phyloP scores from a whole-genome alignment of 495 filamentous ascomycete genomes.

The Penicillium ucsense region DNA sequence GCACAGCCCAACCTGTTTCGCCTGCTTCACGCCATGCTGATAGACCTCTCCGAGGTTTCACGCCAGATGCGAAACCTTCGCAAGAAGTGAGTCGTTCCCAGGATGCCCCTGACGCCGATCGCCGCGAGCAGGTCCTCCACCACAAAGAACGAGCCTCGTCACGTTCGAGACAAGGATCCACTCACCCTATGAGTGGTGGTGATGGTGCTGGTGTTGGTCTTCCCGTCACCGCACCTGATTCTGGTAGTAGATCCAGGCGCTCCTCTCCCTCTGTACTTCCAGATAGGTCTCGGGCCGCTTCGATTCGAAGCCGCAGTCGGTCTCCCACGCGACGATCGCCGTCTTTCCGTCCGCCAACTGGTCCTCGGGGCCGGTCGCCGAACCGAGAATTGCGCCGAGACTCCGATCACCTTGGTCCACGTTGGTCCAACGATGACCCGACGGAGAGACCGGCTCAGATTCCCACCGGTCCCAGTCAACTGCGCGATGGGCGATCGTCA shows the following conservation, averaged over 20 bases:
- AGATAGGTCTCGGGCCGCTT: conserved; percentile 10
- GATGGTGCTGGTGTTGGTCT: no score
- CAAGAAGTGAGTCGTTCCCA: conserved; percentile 1
- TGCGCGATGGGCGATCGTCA: conserved; percentile 5
- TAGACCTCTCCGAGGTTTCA: conserved; percentile 18
- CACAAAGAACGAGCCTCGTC: conserved; percentile 2
- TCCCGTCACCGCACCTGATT: conserved; percentile 6
- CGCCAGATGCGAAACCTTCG: conserved; percentile 7
- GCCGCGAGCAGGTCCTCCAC: conserved; percentile 4
- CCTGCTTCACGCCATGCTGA: conserved; percentile 8
- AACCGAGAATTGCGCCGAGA: conserved; percentile 6
- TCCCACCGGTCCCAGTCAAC: background rate
- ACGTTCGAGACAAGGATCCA: conserved; percentile 12
- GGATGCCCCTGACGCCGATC: conserved; percentile 7
- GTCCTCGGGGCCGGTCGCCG: conserved; percentile 3
- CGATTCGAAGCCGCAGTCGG: conserved; percentile 9
- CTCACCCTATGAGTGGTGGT: conserved; percentile 4
- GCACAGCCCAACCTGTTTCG: conserved; percentile 16
- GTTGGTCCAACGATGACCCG: background rate
- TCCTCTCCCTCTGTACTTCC: conserved; percentile 20
- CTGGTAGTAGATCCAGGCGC: conserved; percentile 17
- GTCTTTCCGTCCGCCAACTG: conserved; percentile 2
- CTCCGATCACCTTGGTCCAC: background rate
- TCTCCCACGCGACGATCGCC: conserved; percentile 11
- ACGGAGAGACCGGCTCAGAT: conserved; percentile 1